Evolutionary conservation across 1,284 basidiomycete genomes (phyloP).

Genomic region (Apiotrichum porosum): DNA sequence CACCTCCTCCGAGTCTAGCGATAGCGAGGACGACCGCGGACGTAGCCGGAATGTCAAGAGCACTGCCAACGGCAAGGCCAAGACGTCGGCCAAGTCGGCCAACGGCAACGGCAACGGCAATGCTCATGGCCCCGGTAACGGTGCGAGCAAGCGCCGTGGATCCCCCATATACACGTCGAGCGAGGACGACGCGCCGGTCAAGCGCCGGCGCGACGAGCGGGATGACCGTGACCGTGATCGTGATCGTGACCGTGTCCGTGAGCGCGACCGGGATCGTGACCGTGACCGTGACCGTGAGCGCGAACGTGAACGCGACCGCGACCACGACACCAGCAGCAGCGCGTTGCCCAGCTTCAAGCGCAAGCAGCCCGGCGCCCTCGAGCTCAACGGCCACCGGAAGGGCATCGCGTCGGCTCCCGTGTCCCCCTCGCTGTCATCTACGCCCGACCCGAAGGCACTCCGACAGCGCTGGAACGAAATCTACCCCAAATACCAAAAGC

Average conservation of each 20-base stretch:
- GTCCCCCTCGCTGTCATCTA: background rate
- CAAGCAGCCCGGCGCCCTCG: conserved; percentile 3
- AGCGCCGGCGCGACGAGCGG: background rate
- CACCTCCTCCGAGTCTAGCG: conserved; percentile 12
- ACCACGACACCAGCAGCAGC: background rate
- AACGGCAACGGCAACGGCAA: conserved; percentile 1
- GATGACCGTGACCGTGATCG: background rate
- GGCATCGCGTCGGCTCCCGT: background rate
- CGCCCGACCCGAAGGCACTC: conserved; percentile 22
- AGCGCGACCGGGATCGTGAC: background rate
- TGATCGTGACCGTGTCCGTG: background rate
- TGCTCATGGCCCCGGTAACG: too few relatives aligned
- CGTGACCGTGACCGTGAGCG: background rate
- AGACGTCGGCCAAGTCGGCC: background rate
- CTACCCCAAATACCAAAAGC: conserved; percentile 33
- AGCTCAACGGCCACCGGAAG: conserved; percentile 7
- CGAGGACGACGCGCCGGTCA: conserved; percentile 1
- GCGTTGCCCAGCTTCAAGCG: background rate
- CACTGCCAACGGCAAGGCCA: conserved; percentile 8
- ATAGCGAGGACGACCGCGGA: conserved; percentile 10
- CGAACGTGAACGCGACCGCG: background rate
- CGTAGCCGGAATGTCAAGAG: background rate
- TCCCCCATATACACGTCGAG: background rate
- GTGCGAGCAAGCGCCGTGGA: background rate
- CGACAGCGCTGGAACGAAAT: conserved; percentile 40